Evolutionary conservation across 148 eudicot species (phyloP).

Genomic region (Chenopodium album): DNA sequence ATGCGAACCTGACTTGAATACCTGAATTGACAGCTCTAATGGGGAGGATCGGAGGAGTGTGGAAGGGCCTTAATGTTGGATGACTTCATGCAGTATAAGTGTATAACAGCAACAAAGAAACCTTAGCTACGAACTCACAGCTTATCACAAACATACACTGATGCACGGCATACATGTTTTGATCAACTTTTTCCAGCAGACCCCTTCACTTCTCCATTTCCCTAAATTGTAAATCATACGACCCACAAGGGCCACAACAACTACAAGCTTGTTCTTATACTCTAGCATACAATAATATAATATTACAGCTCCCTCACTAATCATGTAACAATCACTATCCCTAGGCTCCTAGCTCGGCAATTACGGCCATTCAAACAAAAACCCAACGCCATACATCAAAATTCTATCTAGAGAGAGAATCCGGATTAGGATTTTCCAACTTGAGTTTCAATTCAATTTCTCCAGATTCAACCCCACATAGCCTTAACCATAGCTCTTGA

Average conservation of each 20-base stretch:
- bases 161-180: background rate
- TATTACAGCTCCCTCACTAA: background rate
- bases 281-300: background rate
- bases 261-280: background rate
- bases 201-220: background rate
- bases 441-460: conserved; percentile 59
- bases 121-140: background rate
- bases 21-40: too few relatives aligned
- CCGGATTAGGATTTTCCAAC: conserved; percentile 3
- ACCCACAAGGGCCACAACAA: background rate
- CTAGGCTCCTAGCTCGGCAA: background rate
- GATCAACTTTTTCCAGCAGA: background rate
- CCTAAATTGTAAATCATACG: background rate
- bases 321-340: background rate
- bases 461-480: conserved; percentile 64
- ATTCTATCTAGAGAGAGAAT: background rate
- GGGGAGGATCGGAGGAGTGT: too few relatives aligned
- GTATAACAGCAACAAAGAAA: too few relatives aligned
- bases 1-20: too few relatives aligned
- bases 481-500: conserved; percentile 68
- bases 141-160: background rate
- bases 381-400: background rate
- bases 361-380: background rate
- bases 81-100: too few relatives aligned
- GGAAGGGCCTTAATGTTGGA: too few relatives aligned